Conservation (phyloP, 352 stramenopile genomes). For the Phytopythium litorale region DNA sequence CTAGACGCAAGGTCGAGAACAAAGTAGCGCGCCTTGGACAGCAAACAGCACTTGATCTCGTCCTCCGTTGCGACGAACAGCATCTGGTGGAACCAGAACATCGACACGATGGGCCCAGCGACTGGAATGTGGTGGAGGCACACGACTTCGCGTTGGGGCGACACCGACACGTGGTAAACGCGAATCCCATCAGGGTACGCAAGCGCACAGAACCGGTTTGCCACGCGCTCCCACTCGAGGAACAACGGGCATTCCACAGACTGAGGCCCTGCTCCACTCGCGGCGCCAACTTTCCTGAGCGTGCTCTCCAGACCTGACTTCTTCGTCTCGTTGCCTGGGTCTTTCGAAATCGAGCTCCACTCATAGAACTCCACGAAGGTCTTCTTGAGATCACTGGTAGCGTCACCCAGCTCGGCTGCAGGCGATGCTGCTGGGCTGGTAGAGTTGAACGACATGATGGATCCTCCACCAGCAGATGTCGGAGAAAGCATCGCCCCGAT, state of each 20-base stretch:
- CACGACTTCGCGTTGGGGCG: constrained; percentile 20
- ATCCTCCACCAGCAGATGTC: constrained; percentile 15
- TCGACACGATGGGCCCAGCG: constrained; percentile 27
- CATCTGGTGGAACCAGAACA: constrained; percentile 68
- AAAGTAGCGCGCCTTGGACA: constrained; percentile 58
- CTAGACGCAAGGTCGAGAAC: constrained; percentile 53
- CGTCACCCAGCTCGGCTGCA: constrained; percentile 8
- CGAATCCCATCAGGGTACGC: constrained; percentile 43
- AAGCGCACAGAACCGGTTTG: constrained; percentile 48
- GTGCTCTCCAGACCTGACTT: constrained; percentile 10
- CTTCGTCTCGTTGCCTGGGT: background rate
- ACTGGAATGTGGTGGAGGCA: constrained; percentile 59
- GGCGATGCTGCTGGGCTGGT: constrained; percentile 10
- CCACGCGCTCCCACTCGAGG: constrained; percentile 57
- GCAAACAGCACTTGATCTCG: constrained; percentile 59
- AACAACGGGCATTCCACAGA: constrained; percentile 49
- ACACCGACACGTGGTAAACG: constrained; percentile 37
- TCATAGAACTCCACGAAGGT: constrained; percentile 75
- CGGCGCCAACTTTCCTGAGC: constrained; percentile 21
- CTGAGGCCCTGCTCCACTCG: background rate
- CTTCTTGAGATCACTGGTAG: constrained; percentile 44
- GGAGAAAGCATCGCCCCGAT: constrained; percentile 38
- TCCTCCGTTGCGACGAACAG: constrained; percentile 60
- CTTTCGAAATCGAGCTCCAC: constrained; percentile 26
- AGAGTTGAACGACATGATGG: constrained; percentile 20